These are phyloP conservation scores for Pestalotiopsis fici DNA, from an alignment of 2,329 filamentous ascomycete genomes.

Conservation along the genomic window DNA sequence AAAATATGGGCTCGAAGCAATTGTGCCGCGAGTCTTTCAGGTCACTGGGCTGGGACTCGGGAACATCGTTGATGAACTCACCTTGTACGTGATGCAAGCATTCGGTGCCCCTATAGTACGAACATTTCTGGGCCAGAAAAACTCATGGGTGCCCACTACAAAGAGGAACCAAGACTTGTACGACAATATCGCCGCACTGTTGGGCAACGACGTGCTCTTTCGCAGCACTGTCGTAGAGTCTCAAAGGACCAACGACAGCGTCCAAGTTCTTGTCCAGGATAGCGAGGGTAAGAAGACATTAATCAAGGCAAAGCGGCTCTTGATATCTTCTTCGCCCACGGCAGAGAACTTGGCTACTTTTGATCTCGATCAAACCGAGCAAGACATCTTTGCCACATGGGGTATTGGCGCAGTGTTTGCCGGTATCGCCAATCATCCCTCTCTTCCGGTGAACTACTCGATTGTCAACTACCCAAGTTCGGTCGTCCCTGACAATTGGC, in stretches of 20 bases:
- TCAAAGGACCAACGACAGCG: slow-evolving; percentile 27
- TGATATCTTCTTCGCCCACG: slow-evolving; percentile 37
- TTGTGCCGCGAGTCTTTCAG: slow-evolving; percentile 39
- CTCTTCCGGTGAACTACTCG: slow-evolving; percentile 24
- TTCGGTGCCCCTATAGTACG: slow-evolving; percentile 36
- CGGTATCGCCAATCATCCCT: slow-evolving; percentile 30
- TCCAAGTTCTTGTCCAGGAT: slow-evolving; percentile 29
- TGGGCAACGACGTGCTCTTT: slow-evolving; percentile 37
- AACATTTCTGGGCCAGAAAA: slow-evolving; percentile 28
- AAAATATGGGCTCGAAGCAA: slow-evolving; percentile 45
- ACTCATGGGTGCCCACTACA: slow-evolving; percentile 33
- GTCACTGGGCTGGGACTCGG: slow-evolving; percentile 44
- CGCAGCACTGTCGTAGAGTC: slow-evolving; percentile 32
- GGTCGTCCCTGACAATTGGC: slow-evolving; percentile 24
- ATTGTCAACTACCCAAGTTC: slow-evolving; percentile 29
- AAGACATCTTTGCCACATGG: slow-evolving; percentile 30
- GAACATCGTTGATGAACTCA: slow-evolving; percentile 41
- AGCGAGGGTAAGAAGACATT: slow-evolving; percentile 20
- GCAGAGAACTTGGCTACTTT: slow-evolving; percentile 29
- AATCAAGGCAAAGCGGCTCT: slow-evolving; percentile 32
- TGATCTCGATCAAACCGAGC: slow-evolving; percentile 31
- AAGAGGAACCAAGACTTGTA: slow-evolving; percentile 41
- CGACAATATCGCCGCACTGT: slow-evolving; percentile 31
- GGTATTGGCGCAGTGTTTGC: slow-evolving; percentile 31
- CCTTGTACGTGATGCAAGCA: slow-evolving; percentile 46